Conservation (phyloP, 2,329 filamentous ascomycete genomes). For the Neopestalotiopsis sp. region DNA sequence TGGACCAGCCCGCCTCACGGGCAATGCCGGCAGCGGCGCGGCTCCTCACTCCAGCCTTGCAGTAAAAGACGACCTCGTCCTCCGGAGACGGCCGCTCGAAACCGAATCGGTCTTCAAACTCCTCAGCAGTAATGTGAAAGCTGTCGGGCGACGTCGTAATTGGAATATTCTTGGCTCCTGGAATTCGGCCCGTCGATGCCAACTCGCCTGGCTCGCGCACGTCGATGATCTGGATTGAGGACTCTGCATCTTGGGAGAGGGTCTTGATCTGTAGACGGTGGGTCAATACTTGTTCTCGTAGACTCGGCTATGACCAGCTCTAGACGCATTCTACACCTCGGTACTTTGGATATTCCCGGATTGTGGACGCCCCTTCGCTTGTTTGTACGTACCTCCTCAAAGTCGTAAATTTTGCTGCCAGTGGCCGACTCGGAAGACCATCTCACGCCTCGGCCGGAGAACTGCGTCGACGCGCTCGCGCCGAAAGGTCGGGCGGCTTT, state of each 20-base stretch:
- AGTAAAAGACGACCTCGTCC: slow-evolving; percentile 80
- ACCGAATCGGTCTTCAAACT: slow-evolving; percentile 84
- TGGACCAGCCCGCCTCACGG: slow-evolving; percentile 74
- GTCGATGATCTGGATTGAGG: slow-evolving; percentile 48
- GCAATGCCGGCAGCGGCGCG: slow-evolving; percentile 79
- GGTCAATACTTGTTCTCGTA: not conserved
- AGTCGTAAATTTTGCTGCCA: slow-evolving; percentile 35
- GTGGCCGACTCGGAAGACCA: slow-evolving; percentile 32
- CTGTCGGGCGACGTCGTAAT: slow-evolving; percentile 78
- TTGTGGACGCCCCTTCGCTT: not conserved
- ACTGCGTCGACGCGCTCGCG: not conserved
- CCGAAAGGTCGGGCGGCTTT: not conserved
- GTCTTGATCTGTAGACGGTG: slow-evolving; percentile 26
- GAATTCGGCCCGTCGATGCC: slow-evolving; percentile 71
- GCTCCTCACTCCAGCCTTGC: slow-evolving; percentile 88
- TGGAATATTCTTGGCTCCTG: slow-evolving; percentile 82
- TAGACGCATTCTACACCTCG: too few species aligned
- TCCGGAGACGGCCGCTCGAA: slow-evolving; percentile 66
- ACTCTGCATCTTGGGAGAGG: slow-evolving; percentile 22
- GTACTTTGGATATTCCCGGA: not conserved
- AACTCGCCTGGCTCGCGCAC: slow-evolving; percentile 77
- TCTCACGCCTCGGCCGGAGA: slow-evolving; percentile 19
- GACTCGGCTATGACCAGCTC: not conserved
- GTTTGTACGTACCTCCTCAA: slow-evolving; percentile 35
- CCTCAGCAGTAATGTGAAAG: slow-evolving; percentile 75